Percentiles rank a stretch among this genome's conserved stretches.
phyloP scores from a whole-genome alignment of 148 eudicot species.

The Rhododendron henanense region DNA sequence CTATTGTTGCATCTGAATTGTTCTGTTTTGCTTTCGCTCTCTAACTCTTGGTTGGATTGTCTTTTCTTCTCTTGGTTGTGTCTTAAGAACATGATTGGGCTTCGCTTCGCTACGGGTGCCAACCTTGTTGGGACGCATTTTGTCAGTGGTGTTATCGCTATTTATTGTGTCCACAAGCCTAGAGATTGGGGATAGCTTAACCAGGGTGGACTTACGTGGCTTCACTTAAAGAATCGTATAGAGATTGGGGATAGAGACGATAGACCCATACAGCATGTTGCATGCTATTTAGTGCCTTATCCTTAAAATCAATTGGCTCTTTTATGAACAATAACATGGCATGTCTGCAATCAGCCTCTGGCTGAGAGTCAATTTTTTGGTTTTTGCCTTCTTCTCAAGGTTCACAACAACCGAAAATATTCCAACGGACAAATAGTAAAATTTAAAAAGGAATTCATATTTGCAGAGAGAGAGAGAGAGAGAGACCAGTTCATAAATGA shows the following conservation, averaged over 20 bases:
- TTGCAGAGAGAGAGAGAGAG: not conserved
- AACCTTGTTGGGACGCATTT: not conserved
- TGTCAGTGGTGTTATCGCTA: not conserved
- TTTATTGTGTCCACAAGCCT: not conserved
- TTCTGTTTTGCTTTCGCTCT: too few relatives aligned
- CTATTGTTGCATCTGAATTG: not conserved
- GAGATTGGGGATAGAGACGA: not conserved
- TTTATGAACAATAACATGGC: not conserved
- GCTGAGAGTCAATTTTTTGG: not conserved
- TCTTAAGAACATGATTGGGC: not conserved
- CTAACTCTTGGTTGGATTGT: too few relatives aligned
- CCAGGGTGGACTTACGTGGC: not conserved
- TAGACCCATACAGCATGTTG: not conserved
- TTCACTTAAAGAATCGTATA: not conserved
- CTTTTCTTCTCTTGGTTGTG: too few relatives aligned
- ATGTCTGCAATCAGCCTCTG: not conserved
- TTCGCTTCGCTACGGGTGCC: too few relatives aligned
- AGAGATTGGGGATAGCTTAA: not conserved
- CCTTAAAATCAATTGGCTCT: not conserved
- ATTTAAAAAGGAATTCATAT: not conserved
- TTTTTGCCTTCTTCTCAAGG: not conserved
- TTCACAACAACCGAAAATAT: not conserved
- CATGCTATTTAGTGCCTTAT: not conserved
- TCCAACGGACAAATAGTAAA: not conserved
- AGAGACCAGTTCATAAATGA: slow-evolving; percentile 59